These are phyloP conservation scores for Spizellomyces punctatus DNA, from an alignment of 192 early-diverging fungal species.

Conservation along the genomic window DNA sequence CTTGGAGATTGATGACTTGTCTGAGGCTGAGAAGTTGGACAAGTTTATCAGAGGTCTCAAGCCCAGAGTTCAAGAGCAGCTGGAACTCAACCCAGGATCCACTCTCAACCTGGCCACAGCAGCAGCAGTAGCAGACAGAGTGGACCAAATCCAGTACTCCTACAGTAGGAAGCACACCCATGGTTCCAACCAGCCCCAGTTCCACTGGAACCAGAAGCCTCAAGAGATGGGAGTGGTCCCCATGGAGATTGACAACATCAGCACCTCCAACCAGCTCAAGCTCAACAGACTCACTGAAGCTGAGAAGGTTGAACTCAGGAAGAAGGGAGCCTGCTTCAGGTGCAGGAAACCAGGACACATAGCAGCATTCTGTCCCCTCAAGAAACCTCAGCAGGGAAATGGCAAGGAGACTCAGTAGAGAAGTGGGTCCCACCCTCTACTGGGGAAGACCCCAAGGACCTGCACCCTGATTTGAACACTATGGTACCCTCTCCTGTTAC, in stretches of 20 bases:
- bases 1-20: not conserved
- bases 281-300: not conserved
- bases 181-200: not conserved
- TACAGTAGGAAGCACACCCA: not conserved
- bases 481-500: not conserved
- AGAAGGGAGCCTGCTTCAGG: not conserved
- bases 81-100: not conserved
- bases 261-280: not conserved
- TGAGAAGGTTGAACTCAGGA: not conserved
- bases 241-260: conserved; percentile 3
- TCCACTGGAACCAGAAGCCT: not conserved
- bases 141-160: conserved; percentile 1
- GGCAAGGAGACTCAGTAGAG: not conserved
- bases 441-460: not conserved
- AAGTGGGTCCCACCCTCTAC: not conserved
- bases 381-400: not conserved
- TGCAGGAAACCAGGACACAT: not conserved
- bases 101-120: not conserved
- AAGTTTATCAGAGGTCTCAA: not conserved
- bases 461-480: no score
- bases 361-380: not conserved
- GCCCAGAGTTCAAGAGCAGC: not conserved
- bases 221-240: not conserved
- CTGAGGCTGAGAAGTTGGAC: not conserved
- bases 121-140: not conserved